Percentiles rank a stretch among this genome's conserved stretches.
Conservation (phyloP, 1,139 yeast species). For the Protomyces inundatus region DNA sequence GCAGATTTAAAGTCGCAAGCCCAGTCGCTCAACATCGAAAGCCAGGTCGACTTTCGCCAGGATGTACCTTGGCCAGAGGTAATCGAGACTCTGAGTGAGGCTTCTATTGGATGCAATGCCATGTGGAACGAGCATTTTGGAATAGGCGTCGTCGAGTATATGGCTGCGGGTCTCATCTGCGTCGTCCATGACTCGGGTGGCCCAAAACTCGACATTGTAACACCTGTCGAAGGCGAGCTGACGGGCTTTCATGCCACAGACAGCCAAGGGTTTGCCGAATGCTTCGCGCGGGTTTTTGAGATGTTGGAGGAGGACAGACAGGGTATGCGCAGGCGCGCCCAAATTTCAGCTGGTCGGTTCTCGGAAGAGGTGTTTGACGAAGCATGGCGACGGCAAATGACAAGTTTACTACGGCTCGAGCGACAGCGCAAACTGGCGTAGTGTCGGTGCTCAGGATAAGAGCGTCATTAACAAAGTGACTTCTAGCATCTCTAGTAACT, state of each 20-base stretch:
- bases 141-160: constrained; percentile 90
- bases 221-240: constrained; percentile 46
- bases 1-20: constrained; percentile 48
- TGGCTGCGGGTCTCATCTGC: constrained; percentile 82
- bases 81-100: constrained; percentile 49
- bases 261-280: constrained; percentile 25
- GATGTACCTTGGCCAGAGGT: constrained; percentile 72
- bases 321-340: constrained; percentile 20
- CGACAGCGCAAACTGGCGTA: background rate
- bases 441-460: background rate
- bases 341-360: background rate
- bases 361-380: constrained; percentile 17
- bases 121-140: constrained; percentile 99
- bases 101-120: constrained; percentile 80
- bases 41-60: constrained; percentile 58
- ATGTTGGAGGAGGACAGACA: background rate
- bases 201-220: constrained; percentile 79
- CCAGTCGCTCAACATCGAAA: constrained; percentile 47
- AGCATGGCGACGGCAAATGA: background rate
- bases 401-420: background rate
- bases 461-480: background rate
- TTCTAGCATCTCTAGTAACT: background rate
- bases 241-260: constrained; percentile 30
- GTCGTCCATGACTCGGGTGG: constrained; percentile 94
- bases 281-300: constrained; percentile 18